Evolutionary conservation across 176 grass and related monocot species (phyloP).

Genomic region (Aegilops longissima): DNA sequence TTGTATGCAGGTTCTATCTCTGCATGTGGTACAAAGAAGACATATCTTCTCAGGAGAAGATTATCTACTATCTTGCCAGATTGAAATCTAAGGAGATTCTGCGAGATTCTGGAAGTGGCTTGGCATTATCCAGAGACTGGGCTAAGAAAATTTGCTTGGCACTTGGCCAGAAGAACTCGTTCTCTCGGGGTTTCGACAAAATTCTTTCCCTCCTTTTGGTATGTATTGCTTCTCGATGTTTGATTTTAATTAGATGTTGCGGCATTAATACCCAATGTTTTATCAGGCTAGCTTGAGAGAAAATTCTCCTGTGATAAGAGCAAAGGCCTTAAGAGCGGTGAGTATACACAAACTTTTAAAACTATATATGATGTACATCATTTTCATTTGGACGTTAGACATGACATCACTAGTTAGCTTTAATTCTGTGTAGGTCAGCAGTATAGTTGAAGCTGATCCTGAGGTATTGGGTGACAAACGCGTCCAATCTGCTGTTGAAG

Average conservation of each 20-base stretch:
- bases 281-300: conserved; percentile 97
- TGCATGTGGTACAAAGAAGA: conserved; percentile 98
- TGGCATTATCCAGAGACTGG: conserved; percentile 77
- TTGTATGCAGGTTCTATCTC: conserved; percentile 82
- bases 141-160: conserved; percentile 93
- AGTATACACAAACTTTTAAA: conserved; percentile 43
- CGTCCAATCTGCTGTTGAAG: conserved; percentile 97
- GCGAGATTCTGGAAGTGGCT: conserved; percentile 70
- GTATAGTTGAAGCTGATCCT: conserved; percentile 98
- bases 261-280: conserved; percentile 37
- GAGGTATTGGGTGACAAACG: conserved; percentile 94
- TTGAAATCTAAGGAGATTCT: conserved; percentile 95
- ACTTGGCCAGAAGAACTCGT: conserved; percentile 92
- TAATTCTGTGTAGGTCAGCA: conserved; percentile 77
- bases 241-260: conserved; percentile 20
- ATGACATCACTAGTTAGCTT: conserved; percentile 14
- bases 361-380: conserved; percentile 25
- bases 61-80: conserved; percentile 83
- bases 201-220: conserved; percentile 95
- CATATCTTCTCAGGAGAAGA: conserved; percentile 74
- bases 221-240: conserved; percentile 43
- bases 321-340: conserved; percentile 95
- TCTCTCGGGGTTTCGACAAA: conserved; percentile 95
- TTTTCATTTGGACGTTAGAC: conserved; percentile 25
- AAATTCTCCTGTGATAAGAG: conserved; percentile 97